phyloP scores from a whole-genome alignment of 768 basidiomycete species.

The Mrakia blollopis region DNA sequence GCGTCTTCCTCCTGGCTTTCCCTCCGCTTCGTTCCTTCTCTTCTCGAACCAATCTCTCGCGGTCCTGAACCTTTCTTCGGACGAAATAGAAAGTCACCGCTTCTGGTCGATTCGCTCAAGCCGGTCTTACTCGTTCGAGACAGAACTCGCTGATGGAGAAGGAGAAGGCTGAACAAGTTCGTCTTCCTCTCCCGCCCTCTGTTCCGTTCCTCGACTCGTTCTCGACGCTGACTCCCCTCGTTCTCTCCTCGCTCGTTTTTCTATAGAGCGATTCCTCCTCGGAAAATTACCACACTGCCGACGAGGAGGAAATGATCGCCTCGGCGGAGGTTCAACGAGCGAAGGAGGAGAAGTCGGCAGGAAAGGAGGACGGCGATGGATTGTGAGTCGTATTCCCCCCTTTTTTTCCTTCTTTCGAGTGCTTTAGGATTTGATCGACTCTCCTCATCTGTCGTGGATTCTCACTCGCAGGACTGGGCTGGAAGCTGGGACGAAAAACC shows the following conservation, averaged over 20 bases:
- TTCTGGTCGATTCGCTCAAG: background rate
- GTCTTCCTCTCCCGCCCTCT: background rate
- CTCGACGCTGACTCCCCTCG: background rate
- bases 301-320: slow-evolving; percentile 26
- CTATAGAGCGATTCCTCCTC: background rate
- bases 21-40: background rate
- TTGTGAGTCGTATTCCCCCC: background rate
- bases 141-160: slow-evolving; percentile 8
- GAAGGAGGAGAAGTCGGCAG: slow-evolving; percentile 10
- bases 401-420: background rate
- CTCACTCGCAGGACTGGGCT: no score
- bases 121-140: slow-evolving; percentile 1
- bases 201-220: background rate
- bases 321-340: slow-evolving; percentile 4
- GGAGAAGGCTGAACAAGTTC: background rate
- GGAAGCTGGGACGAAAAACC: no score
- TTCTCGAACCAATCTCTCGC: no score
- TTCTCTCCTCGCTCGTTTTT: no score
- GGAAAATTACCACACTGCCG: slow-evolving; percentile 16
- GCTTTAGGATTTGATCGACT: no score
- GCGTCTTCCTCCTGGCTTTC: background rate
- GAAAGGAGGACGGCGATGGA: background rate
- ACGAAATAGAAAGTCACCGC: background rate
- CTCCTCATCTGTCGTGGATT: no score
- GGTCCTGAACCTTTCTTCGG: background rate